Percentiles rank a stretch among this genome's conserved stretches.
These are phyloP conservation scores for Cercospora sesami DNA, from an alignment of 2,329 filamentous ascomycete genomes.

Conservation along the genomic window DNA sequence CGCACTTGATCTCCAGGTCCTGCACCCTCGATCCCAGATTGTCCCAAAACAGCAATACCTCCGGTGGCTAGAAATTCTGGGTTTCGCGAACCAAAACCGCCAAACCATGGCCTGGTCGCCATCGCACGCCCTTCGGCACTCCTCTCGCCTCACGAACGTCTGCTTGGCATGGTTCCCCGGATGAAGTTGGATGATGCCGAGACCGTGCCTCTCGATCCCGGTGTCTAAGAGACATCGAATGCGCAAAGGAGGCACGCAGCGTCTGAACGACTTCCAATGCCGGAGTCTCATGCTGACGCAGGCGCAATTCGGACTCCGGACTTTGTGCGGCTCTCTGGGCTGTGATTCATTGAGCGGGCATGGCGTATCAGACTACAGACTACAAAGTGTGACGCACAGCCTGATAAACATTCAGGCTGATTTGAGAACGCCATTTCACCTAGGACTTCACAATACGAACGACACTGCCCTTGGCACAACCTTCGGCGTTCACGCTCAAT, in stretches of 20 bases:
- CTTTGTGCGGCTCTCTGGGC: not conserved
- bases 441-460: not conserved
- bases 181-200: not conserved
- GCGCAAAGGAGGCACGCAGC: not conserved
- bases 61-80: conserved; percentile 16
- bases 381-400: not conserved
- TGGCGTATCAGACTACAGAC: not conserved
- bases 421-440: not conserved
- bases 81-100: conserved; percentile 15
- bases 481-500: not conserved
- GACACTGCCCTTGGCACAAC: not conserved
- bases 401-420: not conserved
- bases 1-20: conserved; percentile 14
- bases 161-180: conserved; percentile 9
- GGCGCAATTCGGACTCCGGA: too few relatives aligned
- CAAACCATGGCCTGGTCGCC: conserved; percentile 11
- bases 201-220: not conserved
- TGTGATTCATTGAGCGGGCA: not conserved
- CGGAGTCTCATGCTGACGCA: not conserved
- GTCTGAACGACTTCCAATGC: not conserved
- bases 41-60: conserved; percentile 23
- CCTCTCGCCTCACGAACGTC: conserved; percentile 14
- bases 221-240: not conserved
- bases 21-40: conserved; percentile 9
- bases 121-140: conserved; percentile 18